Conservation (phyloP, 148 eudicot genomes). For the Nyssa sinensis region DNA sequence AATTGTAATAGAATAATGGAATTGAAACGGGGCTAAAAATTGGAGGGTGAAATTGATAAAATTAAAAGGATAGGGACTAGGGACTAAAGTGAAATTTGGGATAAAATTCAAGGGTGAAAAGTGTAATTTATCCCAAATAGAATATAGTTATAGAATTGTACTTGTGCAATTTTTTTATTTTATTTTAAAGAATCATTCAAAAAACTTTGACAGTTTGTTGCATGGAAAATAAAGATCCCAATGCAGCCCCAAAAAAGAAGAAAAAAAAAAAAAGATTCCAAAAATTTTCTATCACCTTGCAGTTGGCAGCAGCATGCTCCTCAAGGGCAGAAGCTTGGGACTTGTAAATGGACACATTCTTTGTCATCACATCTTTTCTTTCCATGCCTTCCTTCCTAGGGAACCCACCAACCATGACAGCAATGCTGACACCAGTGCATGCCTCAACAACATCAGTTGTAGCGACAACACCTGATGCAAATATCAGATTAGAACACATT, state of each 20-base stretch:
- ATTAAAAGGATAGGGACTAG: no score
- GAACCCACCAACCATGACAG: slow-evolving; percentile 96
- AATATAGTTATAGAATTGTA: not conserved
- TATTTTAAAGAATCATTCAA: not conserved
- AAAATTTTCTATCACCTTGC: slow-evolving; percentile 98
- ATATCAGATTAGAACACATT: slow-evolving; percentile 4
- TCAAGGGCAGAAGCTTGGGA: slow-evolving; percentile 96
- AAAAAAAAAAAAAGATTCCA: no score
- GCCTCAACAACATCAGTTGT: slow-evolving; percentile 91
- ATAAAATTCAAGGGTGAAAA: no score
- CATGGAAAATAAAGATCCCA: no score
- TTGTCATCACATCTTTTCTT: slow-evolving; percentile 92
- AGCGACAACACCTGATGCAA: slow-evolving; percentile 76
- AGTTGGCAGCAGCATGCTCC: slow-evolving; percentile 92
- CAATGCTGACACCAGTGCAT: slow-evolving; percentile 84
- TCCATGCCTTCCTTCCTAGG: slow-evolving; percentile 99
- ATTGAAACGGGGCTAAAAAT: no score
- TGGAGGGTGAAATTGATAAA: no score
- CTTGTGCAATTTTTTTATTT: not conserved
- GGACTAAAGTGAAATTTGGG: no score
- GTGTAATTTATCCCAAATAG: no score
- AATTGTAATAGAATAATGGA: no score
- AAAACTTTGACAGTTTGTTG: no score
- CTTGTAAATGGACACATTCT: slow-evolving; percentile 92
- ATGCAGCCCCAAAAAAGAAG: no score